These are phyloP conservation scores for Thalassiosira hispida DNA, from an alignment of 352 stramenopile genomes.

Conservation along the genomic window DNA sequence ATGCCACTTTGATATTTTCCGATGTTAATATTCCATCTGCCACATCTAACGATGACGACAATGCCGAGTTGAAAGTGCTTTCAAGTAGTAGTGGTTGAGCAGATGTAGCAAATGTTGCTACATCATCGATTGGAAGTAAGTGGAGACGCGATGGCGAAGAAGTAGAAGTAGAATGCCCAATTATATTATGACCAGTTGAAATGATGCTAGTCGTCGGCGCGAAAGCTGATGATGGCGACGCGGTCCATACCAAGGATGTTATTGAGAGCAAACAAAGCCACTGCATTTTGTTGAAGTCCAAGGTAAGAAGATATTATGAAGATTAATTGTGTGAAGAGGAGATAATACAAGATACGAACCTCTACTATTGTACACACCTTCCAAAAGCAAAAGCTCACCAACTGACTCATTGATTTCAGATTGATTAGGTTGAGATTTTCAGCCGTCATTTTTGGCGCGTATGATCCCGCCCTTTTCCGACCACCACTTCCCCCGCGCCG, in stretches of 20 bases:
- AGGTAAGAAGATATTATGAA: too few relatives aligned
- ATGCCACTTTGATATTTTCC: conserved; percentile 53
- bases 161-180: neutral
- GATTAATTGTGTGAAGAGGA: too few relatives aligned
- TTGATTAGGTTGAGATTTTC: too few relatives aligned
- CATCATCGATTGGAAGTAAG: neutral
- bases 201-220: neutral
- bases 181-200: neutral
- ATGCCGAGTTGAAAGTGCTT: neutral
- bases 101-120: neutral
- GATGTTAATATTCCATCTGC: conserved; percentile 3
- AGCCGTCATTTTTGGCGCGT: too few relatives aligned
- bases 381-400: too few relatives aligned
- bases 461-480: too few relatives aligned
- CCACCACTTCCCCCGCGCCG: too few relatives aligned
- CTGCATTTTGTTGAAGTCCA: neutral
- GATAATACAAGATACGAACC: too few relatives aligned
- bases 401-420: too few relatives aligned
- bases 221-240: neutral
- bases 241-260: neutral
- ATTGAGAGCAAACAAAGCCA: neutral
- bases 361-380: too few relatives aligned
- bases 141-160: neutral
- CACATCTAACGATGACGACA: neutral
- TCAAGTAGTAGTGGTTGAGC: neutral